Percentiles rank a stretch among this genome's conserved stretches.
These are phyloP conservation scores for Verticillium nubilum DNA, from an alignment of 2,329 filamentous ascomycete species.

Conservation along the genomic window DNA sequence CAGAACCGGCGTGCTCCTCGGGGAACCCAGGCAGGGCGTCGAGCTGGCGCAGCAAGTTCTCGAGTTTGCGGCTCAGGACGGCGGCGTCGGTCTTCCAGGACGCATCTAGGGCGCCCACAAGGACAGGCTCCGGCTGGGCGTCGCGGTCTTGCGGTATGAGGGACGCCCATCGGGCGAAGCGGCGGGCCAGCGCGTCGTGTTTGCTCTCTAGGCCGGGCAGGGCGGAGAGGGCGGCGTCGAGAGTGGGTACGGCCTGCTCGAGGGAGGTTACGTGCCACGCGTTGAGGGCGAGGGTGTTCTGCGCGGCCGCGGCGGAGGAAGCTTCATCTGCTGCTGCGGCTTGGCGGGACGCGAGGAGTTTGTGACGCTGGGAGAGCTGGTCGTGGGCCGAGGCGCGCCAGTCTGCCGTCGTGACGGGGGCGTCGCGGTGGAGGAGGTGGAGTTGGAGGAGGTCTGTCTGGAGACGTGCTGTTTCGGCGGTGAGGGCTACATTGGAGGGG, in stretches of 20 bases:
- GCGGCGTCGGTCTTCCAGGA: slow-evolving; percentile 55
- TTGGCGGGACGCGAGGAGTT: slow-evolving; percentile 26
- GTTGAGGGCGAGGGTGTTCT: slow-evolving; percentile 46
- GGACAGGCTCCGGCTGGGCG: slow-evolving; percentile 38
- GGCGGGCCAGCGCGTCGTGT: slow-evolving; percentile 47
- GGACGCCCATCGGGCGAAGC: slow-evolving; percentile 54
- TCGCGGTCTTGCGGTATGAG: slow-evolving; percentile 26
- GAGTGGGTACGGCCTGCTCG: slow-evolving; percentile 50
- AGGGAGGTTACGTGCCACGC: slow-evolving; percentile 42
- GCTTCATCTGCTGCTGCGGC: slow-evolving; percentile 30
- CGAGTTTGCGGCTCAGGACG: slow-evolving; percentile 46
- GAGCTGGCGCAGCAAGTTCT: slow-evolving; percentile 46
- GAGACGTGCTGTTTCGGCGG: slow-evolving; percentile 51
- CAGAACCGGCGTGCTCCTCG: slow-evolving; percentile 21
- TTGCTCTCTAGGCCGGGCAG: slow-evolving; percentile 55
- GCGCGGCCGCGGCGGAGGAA: slow-evolving; percentile 37
- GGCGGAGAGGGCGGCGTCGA: slow-evolving; percentile 52
- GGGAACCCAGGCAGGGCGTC: slow-evolving; percentile 32
- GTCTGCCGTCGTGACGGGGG: slow-evolving; percentile 32
- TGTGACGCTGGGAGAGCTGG: slow-evolving; percentile 42
- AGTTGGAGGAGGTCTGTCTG: slow-evolving; percentile 63
- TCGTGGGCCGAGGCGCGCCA: slow-evolving; percentile 53
- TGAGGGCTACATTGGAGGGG: slow-evolving; percentile 53
- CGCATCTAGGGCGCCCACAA: slow-evolving; percentile 50
- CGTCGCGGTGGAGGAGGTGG: slow-evolving; percentile 56